A percentile compares a stretch with the other conserved stretches of the same genome.
phyloP scores from a whole-genome alignment of 1,284 basidiomycete species.

The Puccinia polysora region DNA sequence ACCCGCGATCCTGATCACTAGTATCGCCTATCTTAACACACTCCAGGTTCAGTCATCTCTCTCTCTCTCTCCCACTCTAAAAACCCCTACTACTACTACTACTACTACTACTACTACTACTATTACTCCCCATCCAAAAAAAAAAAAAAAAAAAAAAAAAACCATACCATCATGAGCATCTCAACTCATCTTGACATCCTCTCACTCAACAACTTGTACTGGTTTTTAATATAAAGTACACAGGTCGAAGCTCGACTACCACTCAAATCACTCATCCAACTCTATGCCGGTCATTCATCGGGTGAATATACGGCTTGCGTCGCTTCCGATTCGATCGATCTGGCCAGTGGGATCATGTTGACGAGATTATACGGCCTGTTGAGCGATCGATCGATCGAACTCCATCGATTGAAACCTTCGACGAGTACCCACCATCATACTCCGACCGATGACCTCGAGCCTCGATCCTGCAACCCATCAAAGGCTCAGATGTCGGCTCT shows the following conservation, averaged over 20 bases:
- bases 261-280: slow-evolving; percentile 44
- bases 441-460: background rate
- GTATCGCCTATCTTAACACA: slow-evolving; percentile 49
- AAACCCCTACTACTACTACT: no score
- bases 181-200: no score
- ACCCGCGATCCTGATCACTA: slow-evolving; percentile 51
- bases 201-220: no score
- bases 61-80: background rate
- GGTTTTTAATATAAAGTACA: background rate
- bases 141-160: background rate
- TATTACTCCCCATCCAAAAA: background rate
- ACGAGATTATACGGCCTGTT: slow-evolving; percentile 51
- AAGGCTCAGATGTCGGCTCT: slow-evolving; percentile 51
- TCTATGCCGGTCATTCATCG: slow-evolving; percentile 50
- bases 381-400: slow-evolving; percentile 46
- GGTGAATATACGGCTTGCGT: slow-evolving; percentile 52
- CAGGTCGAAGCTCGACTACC: slow-evolving; percentile 46
- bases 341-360: slow-evolving; percentile 49
- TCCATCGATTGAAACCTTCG: slow-evolving; percentile 43
- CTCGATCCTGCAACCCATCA: no score
- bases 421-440: slow-evolving; percentile 45
- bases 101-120: no score
- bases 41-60: slow-evolving; percentile 45
- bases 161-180: background rate
- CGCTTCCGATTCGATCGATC: slow-evolving; percentile 48